A percentile compares a stretch with the other conserved stretches of the same genome.
phyloP scores from a whole-genome alignment of 495 filamentous ascomycete genomes.

The Aspergillus mulundensis region DNA sequence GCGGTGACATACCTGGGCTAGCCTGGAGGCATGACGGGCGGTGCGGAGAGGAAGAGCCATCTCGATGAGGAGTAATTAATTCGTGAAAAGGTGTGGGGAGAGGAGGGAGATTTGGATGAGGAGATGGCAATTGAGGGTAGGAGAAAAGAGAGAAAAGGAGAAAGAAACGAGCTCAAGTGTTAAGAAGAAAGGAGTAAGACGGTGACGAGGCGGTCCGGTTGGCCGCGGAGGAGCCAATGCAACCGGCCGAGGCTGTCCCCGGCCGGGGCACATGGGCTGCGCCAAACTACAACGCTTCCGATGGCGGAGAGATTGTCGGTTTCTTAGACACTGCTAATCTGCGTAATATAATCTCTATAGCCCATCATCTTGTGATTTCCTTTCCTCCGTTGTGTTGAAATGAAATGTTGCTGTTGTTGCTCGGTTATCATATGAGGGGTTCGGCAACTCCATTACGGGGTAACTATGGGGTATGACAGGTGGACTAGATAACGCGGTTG shows the following conservation, averaged over 20 bases:
- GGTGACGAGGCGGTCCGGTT: constrained; percentile 23
- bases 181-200: constrained; percentile 9
- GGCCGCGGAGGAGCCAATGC: constrained; percentile 27
- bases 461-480: background rate
- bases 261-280: background rate
- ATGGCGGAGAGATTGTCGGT: background rate
- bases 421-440: constrained; percentile 15
- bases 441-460: constrained; percentile 6
- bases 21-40: constrained; percentile 35
- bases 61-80: constrained; percentile 16
- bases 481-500: background rate
- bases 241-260: background rate
- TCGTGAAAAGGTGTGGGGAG: constrained; percentile 5
- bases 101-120: constrained; percentile 8
- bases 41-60: constrained; percentile 38
- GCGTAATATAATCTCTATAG: background rate
- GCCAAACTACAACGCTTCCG: background rate
- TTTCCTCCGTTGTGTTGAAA: background rate
- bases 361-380: background rate
- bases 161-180: constrained; percentile 6
- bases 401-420: background rate
- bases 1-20: constrained; percentile 32
- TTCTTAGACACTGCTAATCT: background rate
- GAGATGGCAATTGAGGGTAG: background rate
- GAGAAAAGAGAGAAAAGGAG: constrained; percentile 5